A percentile compares a stretch with the other conserved stretches of the same genome.
Evolutionary conservation across 2,329 filamentous ascomycete species (phyloP).

Genomic region (Grosmannia serpens): DNA sequence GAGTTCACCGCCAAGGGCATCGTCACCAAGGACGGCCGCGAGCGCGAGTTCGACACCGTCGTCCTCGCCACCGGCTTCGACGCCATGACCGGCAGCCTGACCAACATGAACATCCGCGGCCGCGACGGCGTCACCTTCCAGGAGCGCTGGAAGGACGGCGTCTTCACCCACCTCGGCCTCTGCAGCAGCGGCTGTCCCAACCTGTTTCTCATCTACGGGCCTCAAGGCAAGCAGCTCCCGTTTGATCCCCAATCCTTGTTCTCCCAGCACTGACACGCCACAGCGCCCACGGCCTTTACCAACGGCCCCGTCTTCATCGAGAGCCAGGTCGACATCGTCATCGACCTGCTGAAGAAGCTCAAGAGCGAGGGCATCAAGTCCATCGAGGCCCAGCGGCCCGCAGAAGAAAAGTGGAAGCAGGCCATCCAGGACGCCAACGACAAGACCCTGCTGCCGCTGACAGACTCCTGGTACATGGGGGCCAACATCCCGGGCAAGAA

Average conservation of each 20-base stretch:
- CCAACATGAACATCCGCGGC: conserved; percentile 18
- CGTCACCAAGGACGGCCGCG: conserved; percentile 22
- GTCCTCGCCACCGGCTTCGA: conserved; percentile 25
- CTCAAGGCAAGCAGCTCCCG: conserved; percentile 8
- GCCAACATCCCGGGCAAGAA: conserved; percentile 15
- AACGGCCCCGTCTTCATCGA: conserved; percentile 11
- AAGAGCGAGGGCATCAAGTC: conserved; percentile 4
- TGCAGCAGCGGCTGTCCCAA: conserved; percentile 11
- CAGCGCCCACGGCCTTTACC: conserved; percentile 12
- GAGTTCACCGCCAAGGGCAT: conserved; percentile 28
- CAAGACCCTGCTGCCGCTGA: conserved; percentile 9
- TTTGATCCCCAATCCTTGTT: too few species aligned
- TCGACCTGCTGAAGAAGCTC: conserved; percentile 7
- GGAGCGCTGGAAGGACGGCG: conserved; percentile 21
- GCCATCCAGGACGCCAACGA: conserved; percentile 9
- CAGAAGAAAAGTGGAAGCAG: conserved; percentile 10
- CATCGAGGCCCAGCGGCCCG: conserved; percentile 9
- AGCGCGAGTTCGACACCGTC: conserved; percentile 24
- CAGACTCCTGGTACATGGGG: conserved; percentile 14
- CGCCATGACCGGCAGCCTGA: conserved; percentile 20
- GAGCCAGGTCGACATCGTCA: conserved; percentile 11
- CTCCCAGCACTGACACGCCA: background rate
- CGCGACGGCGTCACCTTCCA: conserved; percentile 17
- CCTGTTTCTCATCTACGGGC: conserved; percentile 10
- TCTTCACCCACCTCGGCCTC: conserved; percentile 17